Base-by-base conservation (phyloP, 345 rosid genomes). In the Linum lewisii region DNA sequence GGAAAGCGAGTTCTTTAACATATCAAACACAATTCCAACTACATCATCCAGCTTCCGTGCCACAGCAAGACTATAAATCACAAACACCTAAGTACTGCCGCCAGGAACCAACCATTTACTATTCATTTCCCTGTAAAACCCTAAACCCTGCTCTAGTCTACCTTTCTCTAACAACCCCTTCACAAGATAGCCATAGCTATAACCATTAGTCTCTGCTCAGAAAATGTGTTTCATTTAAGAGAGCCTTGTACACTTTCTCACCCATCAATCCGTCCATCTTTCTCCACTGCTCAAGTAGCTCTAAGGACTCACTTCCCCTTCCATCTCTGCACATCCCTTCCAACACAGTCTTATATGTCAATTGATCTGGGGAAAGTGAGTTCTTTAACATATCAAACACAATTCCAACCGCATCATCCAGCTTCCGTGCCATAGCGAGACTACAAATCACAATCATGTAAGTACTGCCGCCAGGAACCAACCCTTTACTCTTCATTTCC, bases 91-190 rank as follows among this genome's bases (percentile, higher is more conserved):
- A 60, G 83, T 78, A 68, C 91, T 81, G 38, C 80, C 82, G 66
- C 71, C 75, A 0, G 87, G 80, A 61, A 83, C 83, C 75, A 88
- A 64, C 6, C 76, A 83, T 61, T 78, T 86, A 9, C 54, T 67
- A 67, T 63, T 83, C 97, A 83, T 86, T 66, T 92, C 97, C 73
- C 78, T 77, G 52, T 77, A 92, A 75, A 88, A 79, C 72, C 77
- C 84, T 20, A 86, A 82, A 62, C 95, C 99, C 66, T 82, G 80
- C 14, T 44, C 75, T 13, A 77, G 64, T 63, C 77, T 83, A 21
- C 86, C 95, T 72, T 86, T 86, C 80, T 86, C 97, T 60, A 95
- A 88, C 73, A 83, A 69, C 53, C 97, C 98, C 52, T 83, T 84
- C 2, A 80, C 78, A 0, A 92, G 64, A 67, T 88, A 88, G 58